Percentiles rank a stretch among this genome's conserved stretches.
Conservation (phyloP, 495 filamentous ascomycete genomes). For the Penicillium fimorum region DNA sequence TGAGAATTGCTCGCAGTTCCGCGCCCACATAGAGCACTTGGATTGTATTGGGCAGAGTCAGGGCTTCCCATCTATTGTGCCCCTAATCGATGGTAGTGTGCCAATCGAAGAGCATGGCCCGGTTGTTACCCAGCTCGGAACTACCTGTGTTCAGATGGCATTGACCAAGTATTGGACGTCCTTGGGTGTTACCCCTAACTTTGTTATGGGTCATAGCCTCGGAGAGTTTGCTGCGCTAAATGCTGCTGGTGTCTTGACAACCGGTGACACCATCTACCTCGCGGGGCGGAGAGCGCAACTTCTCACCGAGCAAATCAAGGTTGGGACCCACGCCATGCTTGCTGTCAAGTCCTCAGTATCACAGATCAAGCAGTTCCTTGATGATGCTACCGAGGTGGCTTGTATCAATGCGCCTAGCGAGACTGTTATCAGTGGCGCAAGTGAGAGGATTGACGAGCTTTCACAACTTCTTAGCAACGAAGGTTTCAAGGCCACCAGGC, state of each 20-base stretch:
- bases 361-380: constrained; percentile 32
- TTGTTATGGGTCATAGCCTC: constrained; percentile 80
- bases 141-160: constrained; percentile 81
- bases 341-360: constrained; percentile 43
- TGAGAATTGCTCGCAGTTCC: constrained; percentile 64
- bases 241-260: constrained; percentile 75
- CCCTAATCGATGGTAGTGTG: constrained; percentile 56
- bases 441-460: constrained; percentile 52
- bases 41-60: constrained; percentile 66
- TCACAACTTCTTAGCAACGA: constrained; percentile 53
- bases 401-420: constrained; percentile 53
- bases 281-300: constrained; percentile 76
- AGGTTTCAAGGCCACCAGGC: constrained; percentile 64
- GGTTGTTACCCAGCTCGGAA: constrained; percentile 72
- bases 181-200: constrained; percentile 72
- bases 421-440: constrained; percentile 51
- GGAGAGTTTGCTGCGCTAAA: constrained; percentile 89
- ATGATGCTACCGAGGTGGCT: constrained; percentile 42
- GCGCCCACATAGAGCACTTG: constrained; percentile 65
- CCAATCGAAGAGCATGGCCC: constrained; percentile 60
- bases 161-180: constrained; percentile 76
- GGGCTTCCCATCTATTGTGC: constrained; percentile 64
- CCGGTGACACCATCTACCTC: constrained; percentile 75
- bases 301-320: constrained; percentile 67
- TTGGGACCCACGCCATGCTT: constrained; percentile 65